Percentiles rank a stretch among this genome's conserved stretches.
Evolutionary conservation across 2,329 filamentous ascomycete species (phyloP).

Genomic region (Colletotrichum eleusines): DNA sequence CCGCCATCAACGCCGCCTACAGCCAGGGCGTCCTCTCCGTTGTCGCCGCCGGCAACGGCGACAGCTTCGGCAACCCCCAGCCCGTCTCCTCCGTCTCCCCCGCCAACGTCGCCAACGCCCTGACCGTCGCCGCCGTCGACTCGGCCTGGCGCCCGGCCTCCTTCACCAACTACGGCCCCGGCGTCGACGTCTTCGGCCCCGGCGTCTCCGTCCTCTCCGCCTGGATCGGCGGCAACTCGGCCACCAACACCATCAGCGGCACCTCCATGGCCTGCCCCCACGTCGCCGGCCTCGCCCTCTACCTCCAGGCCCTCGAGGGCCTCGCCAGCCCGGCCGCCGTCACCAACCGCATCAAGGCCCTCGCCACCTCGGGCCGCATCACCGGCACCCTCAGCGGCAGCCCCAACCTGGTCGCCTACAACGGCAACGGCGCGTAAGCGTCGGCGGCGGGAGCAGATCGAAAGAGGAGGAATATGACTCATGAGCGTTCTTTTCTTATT

Average conservation of each 20-base stretch:
- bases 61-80: constrained; percentile 46
- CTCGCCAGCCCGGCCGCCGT: constrained; percentile 57
- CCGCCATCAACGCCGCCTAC: constrained; percentile 60
- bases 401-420: constrained; percentile 62
- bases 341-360: constrained; percentile 54
- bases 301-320: constrained; percentile 61
- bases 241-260: constrained; percentile 64
- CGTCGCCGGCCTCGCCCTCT: constrained; percentile 71
- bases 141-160: constrained; percentile 52
- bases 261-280: constrained; percentile 74
- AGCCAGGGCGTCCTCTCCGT: constrained; percentile 62
- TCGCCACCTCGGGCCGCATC: constrained; percentile 56
- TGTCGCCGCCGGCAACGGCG: constrained; percentile 68
- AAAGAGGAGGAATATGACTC: constrained; percentile 8
- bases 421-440: constrained; percentile 49
- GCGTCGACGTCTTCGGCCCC: constrained; percentile 65
- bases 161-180: constrained; percentile 64
- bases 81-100: constrained; percentile 56
- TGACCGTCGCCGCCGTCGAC: constrained; percentile 66
- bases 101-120: constrained; percentile 59
- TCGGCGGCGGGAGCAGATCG: too few relatives aligned
- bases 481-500: not conserved
- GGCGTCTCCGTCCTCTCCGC: constrained; percentile 60
- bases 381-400: constrained; percentile 51
- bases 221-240: constrained; percentile 56